These are phyloP conservation scores for Monascus ruber DNA, from an alignment of 2,329 filamentous ascomycete species.

Conservation along the genomic window DNA sequence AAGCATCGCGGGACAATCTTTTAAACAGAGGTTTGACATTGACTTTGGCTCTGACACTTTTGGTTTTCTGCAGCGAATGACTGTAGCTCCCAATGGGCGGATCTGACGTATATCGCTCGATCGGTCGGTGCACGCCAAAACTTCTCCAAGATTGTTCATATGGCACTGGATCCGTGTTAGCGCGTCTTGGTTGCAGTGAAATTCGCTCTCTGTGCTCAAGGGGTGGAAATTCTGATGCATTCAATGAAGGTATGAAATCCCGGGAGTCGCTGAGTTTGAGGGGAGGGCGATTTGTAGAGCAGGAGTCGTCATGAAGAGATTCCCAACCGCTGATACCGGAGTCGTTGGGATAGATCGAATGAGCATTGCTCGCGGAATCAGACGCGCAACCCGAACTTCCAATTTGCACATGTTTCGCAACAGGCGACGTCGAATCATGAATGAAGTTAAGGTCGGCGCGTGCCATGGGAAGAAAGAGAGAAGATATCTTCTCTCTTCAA, in stretches of 20 bases:
- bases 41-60: constrained; percentile 16
- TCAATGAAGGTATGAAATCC: background rate
- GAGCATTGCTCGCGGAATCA: constrained; percentile 1
- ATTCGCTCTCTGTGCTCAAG: constrained; percentile 3
- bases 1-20: constrained; percentile 41
- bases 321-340: background rate
- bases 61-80: constrained; percentile 10
- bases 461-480: constrained; percentile 3
- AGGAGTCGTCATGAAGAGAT: constrained; percentile 2
- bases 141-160: constrained; percentile 6
- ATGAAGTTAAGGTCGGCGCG: constrained; percentile 1
- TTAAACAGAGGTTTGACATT: constrained; percentile 47
- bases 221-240: constrained; percentile 3
- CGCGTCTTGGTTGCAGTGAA: constrained; percentile 6
- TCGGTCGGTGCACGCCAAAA: constrained; percentile 3
- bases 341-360: background rate
- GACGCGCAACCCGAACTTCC: background rate
- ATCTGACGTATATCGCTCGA: constrained; percentile 4
- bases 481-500: background rate
- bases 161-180: constrained; percentile 3
- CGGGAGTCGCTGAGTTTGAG: background rate
- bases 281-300: constrained; percentile 1
- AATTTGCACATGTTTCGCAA: background rate
- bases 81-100: constrained; percentile 7
- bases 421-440: constrained; percentile 1